These are phyloP conservation scores for Penicillium decumbens DNA, from an alignment of 2,329 filamentous ascomycete species.

Conservation along the genomic window DNA sequence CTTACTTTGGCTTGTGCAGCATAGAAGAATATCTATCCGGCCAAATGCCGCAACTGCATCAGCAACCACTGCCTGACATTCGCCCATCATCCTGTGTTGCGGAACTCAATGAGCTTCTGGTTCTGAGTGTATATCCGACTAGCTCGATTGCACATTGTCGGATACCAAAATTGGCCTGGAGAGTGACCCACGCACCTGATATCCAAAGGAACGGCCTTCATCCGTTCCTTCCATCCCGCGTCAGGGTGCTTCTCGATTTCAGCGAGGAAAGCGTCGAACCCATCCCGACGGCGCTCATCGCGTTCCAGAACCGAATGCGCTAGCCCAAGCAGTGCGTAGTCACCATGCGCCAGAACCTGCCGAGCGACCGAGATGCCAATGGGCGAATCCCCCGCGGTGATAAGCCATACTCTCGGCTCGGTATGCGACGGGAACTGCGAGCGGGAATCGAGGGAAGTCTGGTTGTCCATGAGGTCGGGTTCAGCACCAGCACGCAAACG, in stretches of 20 bases:
- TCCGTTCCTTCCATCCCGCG: slow-evolving; percentile 75
- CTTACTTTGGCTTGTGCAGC: slow-evolving; percentile 78
- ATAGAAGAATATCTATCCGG: slow-evolving; percentile 82
- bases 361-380: slow-evolving; percentile 77
- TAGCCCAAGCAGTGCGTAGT: slow-evolving; percentile 81
- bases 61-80: slow-evolving; percentile 80
- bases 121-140: not conserved
- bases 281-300: slow-evolving; percentile 67
- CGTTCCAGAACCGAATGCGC: slow-evolving; percentile 70
- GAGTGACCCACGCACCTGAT: slow-evolving; percentile 41
- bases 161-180: not conserved
- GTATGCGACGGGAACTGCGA: slow-evolving; percentile 57
- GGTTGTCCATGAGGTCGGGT: slow-evolving; percentile 32
- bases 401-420: slow-evolving; percentile 81
- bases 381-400: slow-evolving; percentile 81
- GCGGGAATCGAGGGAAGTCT: slow-evolving; percentile 31
- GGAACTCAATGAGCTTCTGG: slow-evolving; percentile 11
- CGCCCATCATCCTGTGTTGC: slow-evolving; percentile 51
- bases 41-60: slow-evolving; percentile 82
- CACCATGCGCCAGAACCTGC: slow-evolving; percentile 80
- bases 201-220: slow-evolving; percentile 59
- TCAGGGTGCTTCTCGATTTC: slow-evolving; percentile 56
- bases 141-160: not conserved
- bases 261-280: slow-evolving; percentile 74
- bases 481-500: slow-evolving; percentile 21